Percentiles rank a stretch among this genome's conserved stretches.
These are phyloP conservation scores for Spiromastix sp. DNA, from an alignment of 2,329 filamentous ascomycete species.

Conservation along the genomic window DNA sequence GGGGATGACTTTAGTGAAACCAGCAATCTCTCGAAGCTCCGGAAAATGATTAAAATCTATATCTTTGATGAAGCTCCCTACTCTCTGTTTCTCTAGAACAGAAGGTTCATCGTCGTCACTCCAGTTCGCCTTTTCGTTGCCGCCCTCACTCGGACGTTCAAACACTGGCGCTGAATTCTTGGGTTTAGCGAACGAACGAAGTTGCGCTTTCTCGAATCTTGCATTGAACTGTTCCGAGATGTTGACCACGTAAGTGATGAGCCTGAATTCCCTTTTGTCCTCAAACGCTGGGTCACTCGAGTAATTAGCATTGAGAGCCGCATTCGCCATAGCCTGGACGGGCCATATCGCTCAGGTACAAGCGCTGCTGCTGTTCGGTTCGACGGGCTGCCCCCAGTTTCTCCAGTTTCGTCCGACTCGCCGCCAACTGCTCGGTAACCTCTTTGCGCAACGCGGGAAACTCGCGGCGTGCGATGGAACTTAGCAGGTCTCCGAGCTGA, in stretches of 20 bases:
- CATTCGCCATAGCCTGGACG: too few relatives aligned
- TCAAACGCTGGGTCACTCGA: too few relatives aligned
- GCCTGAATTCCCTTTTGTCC: conserved; percentile 29
- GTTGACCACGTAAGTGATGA: conserved; percentile 22
- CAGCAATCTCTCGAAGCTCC: conserved; percentile 6
- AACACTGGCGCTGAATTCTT: too few relatives aligned
- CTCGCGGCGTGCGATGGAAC: conserved; percentile 32
- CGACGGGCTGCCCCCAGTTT: conserved; percentile 26
- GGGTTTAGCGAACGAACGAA: conserved; percentile 13
- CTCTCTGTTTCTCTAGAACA: neutral
- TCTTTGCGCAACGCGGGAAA: conserved; percentile 37
- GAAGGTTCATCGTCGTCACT: neutral
- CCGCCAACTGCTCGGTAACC: conserved; percentile 22
- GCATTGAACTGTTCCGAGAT: conserved; percentile 16
- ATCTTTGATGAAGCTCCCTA: neutral
- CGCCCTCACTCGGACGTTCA: too few relatives aligned
- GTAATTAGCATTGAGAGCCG: too few relatives aligned
- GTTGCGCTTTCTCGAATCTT: conserved; percentile 12
- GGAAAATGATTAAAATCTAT: neutral
- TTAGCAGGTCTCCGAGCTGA: conserved; percentile 33
- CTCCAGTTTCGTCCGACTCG: conserved; percentile 18
- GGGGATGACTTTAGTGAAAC: conserved; percentile 8
- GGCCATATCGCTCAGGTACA: conserved; percentile 31
- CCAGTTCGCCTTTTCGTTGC: too few relatives aligned
- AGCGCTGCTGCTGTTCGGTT: conserved; percentile 24